Base-by-base conservation (phyloP, 352 stramenopile species). In the Phytophthora podocarpi region DNA sequence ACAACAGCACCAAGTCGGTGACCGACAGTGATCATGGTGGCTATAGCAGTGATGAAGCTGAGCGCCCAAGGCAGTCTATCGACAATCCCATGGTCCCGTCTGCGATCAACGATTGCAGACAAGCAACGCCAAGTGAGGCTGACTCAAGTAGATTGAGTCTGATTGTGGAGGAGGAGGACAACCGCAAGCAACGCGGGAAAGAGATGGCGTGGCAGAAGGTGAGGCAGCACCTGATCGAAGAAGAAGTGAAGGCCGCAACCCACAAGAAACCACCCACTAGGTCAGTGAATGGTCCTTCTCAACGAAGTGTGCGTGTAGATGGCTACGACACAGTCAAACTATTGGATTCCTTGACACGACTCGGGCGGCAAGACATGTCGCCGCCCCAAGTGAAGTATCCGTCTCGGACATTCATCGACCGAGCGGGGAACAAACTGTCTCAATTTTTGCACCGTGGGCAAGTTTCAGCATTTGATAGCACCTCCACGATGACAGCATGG, bases 51-150 rank as follows among this genome's bases (percentile, higher is more conserved):
- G n/a, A n/a, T n/a, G n/a, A n/a, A n/a, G n/a, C n/a, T n/a, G n/a
- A n/a, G n/a, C n/a, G n/a, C n/a, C n/a, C n/a, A n/a, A n/a, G n/a
- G n/a, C n/a, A n/a, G n/a, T n/a, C 67, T 13, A 90, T 86, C 59
- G 74, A 83, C 9, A 78, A 70, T 15, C 58, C 59, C 12, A 70
- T 85, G 18, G 76, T 91, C 40, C n/a, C n/a, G n/a, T n/a, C n/a
- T n/a, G n/a, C n/a, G n/a, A n/a, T n/a, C n/a, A n/a, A n/a, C n/a
- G n/a, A n/a, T n/a, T n/a, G n/a, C n/a, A n/a, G n/a, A n/a, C n/a
- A n/a, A n/a, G n/a, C n/a, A n/a, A n/a, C n/a, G n/a, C n/a, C n/a
- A n/a, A n/a, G n/a, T n/a, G n/a, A n/a, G n/a, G n/a, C n/a, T n/a
- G n/a, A n/a, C n/a, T n/a, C n/a, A n/a, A n/a, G n/a, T n/a, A n/a